Evolutionary conservation across 495 filamentous ascomycete genomes (phyloP), one percentile per base, ranked within the genome.

Genomic region (Aspergillus leporis): DNA sequence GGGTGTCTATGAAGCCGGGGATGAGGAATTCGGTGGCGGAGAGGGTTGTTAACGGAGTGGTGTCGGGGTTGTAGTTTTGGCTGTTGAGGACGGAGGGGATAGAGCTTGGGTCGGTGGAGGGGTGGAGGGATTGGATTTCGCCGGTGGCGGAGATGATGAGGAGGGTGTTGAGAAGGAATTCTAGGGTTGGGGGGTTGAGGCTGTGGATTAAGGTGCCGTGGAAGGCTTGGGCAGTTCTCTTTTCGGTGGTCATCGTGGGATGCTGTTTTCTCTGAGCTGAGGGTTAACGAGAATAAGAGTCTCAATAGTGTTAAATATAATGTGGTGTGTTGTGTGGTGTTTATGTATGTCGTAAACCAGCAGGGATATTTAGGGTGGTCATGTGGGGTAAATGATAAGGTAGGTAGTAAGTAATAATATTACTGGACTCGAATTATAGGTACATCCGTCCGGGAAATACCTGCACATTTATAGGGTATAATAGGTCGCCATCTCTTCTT

Each of bases 1-100:
- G 85, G 12, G 84, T 86, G 70, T 87, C 84, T 22, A 87, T 71
- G 66, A 87, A 85, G 12, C 84, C 85, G 0, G 85, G 85, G 50
- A 83, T 78, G 13, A 87, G 61, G 66, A 87, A 84, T 36, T 84
- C 65, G n/a, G 77, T 76, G 1, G 77, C 73, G 0, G 55, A 54
- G 13, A 87, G 78, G 32, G 70, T 76, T 48, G 80, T 62, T 8
- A 65, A 64, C 32, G 71, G 67, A 5, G 64, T 55, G 28, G 83
- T 41, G 1, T 53, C 19, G 18, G 68, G 60, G 52, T 82, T 81
- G 30, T 64, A 73, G 47, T 79, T 78, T 45, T 34, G 36, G 18
- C 32, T 25, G 1, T 47, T 31, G 67, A 64, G 58, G 45, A 67
- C 23, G 4, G 28, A 16, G 46, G 83, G 80, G 18, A 66, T 76